Percentiles rank a stretch among this genome's conserved stretches.
Conservation (phyloP, 352 stramenopile species). For the Phytophthora syringae region DNA sequence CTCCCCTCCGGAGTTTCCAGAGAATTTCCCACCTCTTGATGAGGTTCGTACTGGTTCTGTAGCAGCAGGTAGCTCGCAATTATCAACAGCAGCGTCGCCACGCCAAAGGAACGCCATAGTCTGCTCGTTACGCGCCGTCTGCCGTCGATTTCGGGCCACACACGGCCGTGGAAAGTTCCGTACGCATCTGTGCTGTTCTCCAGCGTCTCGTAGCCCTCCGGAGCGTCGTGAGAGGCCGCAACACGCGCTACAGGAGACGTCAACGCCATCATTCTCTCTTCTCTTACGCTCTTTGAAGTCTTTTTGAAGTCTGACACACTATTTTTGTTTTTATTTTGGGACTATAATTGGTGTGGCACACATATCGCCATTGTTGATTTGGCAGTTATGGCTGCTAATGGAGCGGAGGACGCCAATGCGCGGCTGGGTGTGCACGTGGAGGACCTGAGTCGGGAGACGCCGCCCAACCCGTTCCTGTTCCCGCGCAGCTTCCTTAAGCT, state of each 20-base stretch:
- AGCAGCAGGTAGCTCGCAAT: constrained; percentile 32
- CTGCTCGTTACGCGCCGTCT: constrained; percentile 4
- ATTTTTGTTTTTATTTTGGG: neutral
- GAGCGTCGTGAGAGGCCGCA: neutral
- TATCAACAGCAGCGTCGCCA: constrained; percentile 24
- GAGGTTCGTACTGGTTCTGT: constrained; percentile 19
- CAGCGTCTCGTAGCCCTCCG: constrained; percentile 14
- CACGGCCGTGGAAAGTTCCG: constrained; percentile 23
- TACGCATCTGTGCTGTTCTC: constrained; percentile 14
- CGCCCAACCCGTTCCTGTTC: constrained; percentile 86
- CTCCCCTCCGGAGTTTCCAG: constrained; percentile 2
- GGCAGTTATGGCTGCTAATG: constrained; percentile 17
- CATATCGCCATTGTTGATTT: neutral
- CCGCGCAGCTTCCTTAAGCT: constrained; percentile 63
- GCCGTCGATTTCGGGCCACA: constrained; percentile 15
- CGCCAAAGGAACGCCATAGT: constrained; percentile 21
- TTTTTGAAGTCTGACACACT: constrained; percentile 25
- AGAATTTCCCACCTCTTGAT: neutral
- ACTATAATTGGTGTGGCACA: constrained; percentile 1
- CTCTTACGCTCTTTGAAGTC: neutral
- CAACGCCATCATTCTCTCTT: constrained; percentile 30
- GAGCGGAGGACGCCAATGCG: constrained; percentile 54
- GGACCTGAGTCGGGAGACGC: constrained; percentile 59
- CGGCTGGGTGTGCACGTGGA: constrained; percentile 60
- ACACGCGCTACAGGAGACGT: constrained; percentile 12